A percentile compares a stretch with the other conserved stretches of the same genome.
Evolutionary conservation across 768 basidiomycete genomes (phyloP).

Genomic region (Rhodotorula toruloides): DNA sequence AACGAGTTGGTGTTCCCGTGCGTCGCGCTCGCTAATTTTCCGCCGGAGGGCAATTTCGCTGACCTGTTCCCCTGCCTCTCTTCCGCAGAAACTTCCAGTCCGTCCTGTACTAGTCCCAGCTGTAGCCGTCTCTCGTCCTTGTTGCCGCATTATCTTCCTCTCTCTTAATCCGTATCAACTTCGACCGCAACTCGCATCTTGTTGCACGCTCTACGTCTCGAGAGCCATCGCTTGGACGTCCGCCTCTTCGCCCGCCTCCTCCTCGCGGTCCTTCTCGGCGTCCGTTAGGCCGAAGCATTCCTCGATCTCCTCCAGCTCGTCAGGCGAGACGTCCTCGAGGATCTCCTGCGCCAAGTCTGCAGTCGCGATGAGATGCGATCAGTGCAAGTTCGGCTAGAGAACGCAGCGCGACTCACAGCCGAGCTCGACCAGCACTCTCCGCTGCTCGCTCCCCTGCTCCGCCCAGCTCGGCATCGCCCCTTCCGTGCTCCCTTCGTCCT

Average conservation of each 20-base stretch:
- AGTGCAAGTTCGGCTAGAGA: not conserved
- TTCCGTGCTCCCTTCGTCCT: not conserved
- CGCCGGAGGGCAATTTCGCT: not conserved
- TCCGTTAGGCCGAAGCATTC: conserved; percentile 20
- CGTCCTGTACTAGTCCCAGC: not conserved
- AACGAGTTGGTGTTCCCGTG: conserved; percentile 28
- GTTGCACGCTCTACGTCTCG: too few relatives aligned
- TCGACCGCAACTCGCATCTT: too few relatives aligned
- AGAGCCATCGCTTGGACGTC: conserved; percentile 1
- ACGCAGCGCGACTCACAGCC: conserved; percentile 8
- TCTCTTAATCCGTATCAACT: not conserved
- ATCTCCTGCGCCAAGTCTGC: conserved; percentile 34
- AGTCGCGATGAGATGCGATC: not conserved
- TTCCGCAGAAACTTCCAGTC: not conserved
- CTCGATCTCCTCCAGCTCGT: conserved; percentile 30
- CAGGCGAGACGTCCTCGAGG: conserved; percentile 30
- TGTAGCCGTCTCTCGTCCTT: not conserved
- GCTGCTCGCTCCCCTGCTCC: conserved; percentile 1
- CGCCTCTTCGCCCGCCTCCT: not conserved
- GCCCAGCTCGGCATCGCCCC: conserved; percentile 31
- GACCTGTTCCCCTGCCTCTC: not conserved
- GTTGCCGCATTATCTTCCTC: not conserved
- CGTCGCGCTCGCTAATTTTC: not conserved
- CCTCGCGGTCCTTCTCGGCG: conserved; percentile 1
- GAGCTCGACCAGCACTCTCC: conserved; percentile 16